Conservation (phyloP, 176 grass and related monocot species). For the Neostapfia colusana region DNA sequence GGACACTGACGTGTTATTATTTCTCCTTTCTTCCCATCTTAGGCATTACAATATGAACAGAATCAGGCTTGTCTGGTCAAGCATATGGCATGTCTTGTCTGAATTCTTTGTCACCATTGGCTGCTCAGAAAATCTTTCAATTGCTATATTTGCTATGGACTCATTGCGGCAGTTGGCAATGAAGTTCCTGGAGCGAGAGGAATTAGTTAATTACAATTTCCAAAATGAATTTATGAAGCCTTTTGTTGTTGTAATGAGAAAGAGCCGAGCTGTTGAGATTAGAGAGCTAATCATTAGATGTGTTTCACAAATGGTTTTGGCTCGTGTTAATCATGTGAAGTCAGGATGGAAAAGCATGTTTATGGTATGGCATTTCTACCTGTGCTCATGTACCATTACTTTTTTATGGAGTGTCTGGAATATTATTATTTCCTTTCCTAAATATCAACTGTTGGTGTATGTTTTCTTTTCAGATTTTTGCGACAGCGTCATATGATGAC, state of each 20-base stretch:
- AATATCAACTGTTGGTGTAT: conserved; percentile 28
- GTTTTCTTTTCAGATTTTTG: conserved; percentile 75
- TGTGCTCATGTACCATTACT: conserved; percentile 28
- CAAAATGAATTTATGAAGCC: conserved; percentile 99
- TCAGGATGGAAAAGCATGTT: conserved; percentile 99
- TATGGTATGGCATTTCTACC: conserved; percentile 64
- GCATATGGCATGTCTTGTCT: conserved; percentile 96
- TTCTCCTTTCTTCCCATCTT: conserved; percentile 27
- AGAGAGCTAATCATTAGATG: conserved; percentile 97
- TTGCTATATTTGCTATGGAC: conserved; percentile 99
- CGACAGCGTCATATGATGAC: conserved; percentile 98
- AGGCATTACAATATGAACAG: conserved; percentile 99
- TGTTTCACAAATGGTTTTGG: conserved; percentile 97
- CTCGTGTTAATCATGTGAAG: conserved; percentile 93
- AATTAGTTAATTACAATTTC: conserved; percentile 97
- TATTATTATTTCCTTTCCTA: conserved; percentile 13
- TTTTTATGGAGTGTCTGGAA: conserved; percentile 10
- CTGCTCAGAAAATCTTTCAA: conserved; percentile 96
- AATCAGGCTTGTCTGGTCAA: conserved; percentile 99
- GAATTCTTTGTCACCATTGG: conserved; percentile 99
- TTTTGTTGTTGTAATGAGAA: conserved; percentile 99
- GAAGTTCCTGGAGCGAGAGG: conserved; percentile 97
- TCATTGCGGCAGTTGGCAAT: conserved; percentile 96
- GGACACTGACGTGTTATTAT: conserved; percentile 27
- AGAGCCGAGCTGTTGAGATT: conserved; percentile 98